Evolutionary conservation across 1,139 yeast species (phyloP), one percentile per base, ranked within the genome.

Genomic region (Suhomyces guaymorum): DNA sequence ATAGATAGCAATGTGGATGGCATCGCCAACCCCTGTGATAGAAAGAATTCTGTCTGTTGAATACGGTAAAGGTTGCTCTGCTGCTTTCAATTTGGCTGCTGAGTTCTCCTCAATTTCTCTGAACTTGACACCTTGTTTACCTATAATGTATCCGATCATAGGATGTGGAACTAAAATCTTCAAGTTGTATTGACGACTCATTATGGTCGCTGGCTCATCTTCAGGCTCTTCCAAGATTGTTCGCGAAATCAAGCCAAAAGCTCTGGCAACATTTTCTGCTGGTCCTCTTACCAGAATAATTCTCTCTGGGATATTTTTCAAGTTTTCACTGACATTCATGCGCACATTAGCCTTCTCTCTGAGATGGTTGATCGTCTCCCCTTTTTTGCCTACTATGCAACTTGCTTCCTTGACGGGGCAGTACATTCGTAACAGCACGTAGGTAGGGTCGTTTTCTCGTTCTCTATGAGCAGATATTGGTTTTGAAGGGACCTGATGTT

Each of bases 31-130:
- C 4, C 97, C 97, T 10, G 74, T 67, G 13, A 89, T 74, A 19
- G 80, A 72, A 35, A 89, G 63, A 5, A 85, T 70, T 40, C 96
- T 72, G 55, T 89, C 97, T 11, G 92, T 86, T 1, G 95, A 84
- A 43, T 75, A 75, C 1, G 95, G 89, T 46, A 89, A 66, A 14
- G 83, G 76, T 32, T 78, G 76, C 34, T 85, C 92, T 14, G 86
- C 87, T 2, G 95, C 95, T 45, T 75, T 77, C 39, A 89, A 69
- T 43, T 78, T 74, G 3, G 96, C 94, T 4, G 94, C 90, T 7
- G 95, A 84, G 39, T 75, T 74, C 38, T 83, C 90, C 59, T 87
- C 95, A 47, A 89, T 85, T 55, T 87, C 94, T 43, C 89, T 70
- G 53, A 89, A 80, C 46, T 80, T 76, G 12, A 76, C 64, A 8